A percentile compares a stretch with the other conserved stretches of the same genome.
Conservation (phyloP, 2,329 filamentous ascomycete genomes). For the Trichoderma koningii region DNA sequence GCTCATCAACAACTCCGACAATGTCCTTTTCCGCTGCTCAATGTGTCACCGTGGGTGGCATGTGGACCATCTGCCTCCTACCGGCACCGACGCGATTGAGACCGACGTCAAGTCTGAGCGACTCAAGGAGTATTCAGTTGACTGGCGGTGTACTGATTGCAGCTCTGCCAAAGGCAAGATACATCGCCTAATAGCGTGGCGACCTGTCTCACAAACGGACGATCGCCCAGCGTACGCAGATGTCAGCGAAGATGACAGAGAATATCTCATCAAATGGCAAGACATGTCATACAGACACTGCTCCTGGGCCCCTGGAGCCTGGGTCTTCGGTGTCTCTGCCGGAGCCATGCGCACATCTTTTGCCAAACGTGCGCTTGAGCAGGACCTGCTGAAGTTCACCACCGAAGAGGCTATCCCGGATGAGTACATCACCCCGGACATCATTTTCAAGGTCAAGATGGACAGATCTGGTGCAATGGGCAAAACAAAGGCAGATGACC, state of each 20-base stretch:
- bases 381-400: conserved; percentile 63
- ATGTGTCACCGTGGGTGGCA: conserved; percentile 80
- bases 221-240: conserved; percentile 47
- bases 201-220: conserved; percentile 54
- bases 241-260: conserved; percentile 65
- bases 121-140: conserved; percentile 69
- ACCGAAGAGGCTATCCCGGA: conserved; percentile 81
- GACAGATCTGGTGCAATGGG: conserved; percentile 49
- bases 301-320: conserved; percentile 84
- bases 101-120: conserved; percentile 50
- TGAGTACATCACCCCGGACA: conserved; percentile 81
- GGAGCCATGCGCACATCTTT: conserved; percentile 72
- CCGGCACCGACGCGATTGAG: conserved; percentile 39
- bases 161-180: conserved; percentile 65
- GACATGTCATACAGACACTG: conserved; percentile 78
- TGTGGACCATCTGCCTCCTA: conserved; percentile 73
- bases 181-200: conserved; percentile 83
- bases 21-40: conserved; percentile 81
- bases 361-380: conserved; percentile 65
- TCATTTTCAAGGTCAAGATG: conserved; percentile 78
- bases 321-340: conserved; percentile 75
- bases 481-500: conserved; percentile 67
- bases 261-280: conserved; percentile 92
- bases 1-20: conserved; percentile 73
- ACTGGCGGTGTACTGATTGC: conserved; percentile 84